These are phyloP conservation scores for Trapa bicornis DNA, from an alignment of 345 rosid species.

Conservation along the genomic window DNA sequence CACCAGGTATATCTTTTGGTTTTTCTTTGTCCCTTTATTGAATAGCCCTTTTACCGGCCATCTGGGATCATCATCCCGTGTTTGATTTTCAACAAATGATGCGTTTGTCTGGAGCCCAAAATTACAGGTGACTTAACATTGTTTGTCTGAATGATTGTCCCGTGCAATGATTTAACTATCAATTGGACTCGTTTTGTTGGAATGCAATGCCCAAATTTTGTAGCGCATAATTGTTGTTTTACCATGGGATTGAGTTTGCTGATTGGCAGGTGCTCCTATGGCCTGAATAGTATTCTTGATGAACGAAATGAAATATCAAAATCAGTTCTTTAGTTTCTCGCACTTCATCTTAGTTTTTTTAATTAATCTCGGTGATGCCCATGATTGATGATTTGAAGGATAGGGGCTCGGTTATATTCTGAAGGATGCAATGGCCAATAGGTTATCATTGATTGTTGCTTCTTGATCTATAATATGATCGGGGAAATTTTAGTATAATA, in stretches of 20 bases:
- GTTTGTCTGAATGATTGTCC: background rate
- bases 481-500: background rate
- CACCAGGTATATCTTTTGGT: conserved; percentile 53
- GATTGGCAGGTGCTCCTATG: background rate
- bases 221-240: background rate
- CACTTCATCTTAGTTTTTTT: background rate
- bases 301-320: background rate
- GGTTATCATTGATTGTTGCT: background rate
- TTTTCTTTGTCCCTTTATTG: too few relatives aligned
- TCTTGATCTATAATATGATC: background rate
- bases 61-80: background rate
- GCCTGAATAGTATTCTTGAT: background rate
- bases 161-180: background rate
- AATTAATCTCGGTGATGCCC: background rate
- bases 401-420: background rate
- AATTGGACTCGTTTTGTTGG: background rate
- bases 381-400: background rate
- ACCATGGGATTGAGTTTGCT: background rate
- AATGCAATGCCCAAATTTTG: too few relatives aligned
- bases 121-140: background rate
- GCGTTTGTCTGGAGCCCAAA: too few relatives aligned
- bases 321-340: background rate
- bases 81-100: background rate
- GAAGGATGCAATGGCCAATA: background rate
- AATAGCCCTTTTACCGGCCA: background rate